These are phyloP conservation scores for Coprinopsis marcescibilis DNA, from an alignment of 768 basidiomycete genomes.

Conservation along the genomic window DNA sequence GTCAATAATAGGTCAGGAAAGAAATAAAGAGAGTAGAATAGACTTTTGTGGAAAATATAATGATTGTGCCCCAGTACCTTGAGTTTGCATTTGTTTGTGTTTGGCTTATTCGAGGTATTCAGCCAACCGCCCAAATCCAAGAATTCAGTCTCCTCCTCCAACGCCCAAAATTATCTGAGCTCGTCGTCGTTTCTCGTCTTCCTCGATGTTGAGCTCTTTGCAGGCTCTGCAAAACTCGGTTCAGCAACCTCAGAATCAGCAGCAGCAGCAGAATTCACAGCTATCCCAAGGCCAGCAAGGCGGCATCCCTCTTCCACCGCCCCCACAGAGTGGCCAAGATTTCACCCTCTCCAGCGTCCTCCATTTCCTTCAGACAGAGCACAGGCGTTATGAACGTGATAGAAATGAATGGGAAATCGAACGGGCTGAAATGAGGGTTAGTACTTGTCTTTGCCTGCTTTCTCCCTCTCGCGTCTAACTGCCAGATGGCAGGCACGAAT, in stretches of 20 bases:
- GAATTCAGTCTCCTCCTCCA: constrained; percentile 18
- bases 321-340: constrained; percentile 85
- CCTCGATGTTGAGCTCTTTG: constrained; percentile 68
- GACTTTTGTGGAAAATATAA: no score
- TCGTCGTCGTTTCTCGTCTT: constrained; percentile 11
- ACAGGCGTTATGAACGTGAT: constrained; percentile 96
- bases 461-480: constrained; percentile 22
- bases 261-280: constrained; percentile 55
- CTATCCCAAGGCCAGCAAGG: constrained; percentile 43
- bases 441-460: constrained; percentile 29
- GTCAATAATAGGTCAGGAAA: constrained; percentile 52
- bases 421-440: constrained; percentile 95
- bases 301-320: constrained; percentile 57
- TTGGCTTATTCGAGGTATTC: constrained; percentile 20
- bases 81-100: constrained; percentile 40
- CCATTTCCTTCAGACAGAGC: constrained; percentile 97
- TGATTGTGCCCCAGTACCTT: no score
- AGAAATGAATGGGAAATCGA: constrained; percentile 99
- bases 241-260: constrained; percentile 57
- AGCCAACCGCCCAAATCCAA: constrained; percentile 14
- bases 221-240: constrained; percentile 56
- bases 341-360: constrained; percentile 91
- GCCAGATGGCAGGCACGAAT: constrained; percentile 65
- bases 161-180: constrained; percentile 14
- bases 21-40: no score